Evolutionary conservation across 2,329 filamentous ascomycete species (phyloP), one percentile per base, ranked within the genome.

Genomic region (Pseudopithomyces chartarum): DNA sequence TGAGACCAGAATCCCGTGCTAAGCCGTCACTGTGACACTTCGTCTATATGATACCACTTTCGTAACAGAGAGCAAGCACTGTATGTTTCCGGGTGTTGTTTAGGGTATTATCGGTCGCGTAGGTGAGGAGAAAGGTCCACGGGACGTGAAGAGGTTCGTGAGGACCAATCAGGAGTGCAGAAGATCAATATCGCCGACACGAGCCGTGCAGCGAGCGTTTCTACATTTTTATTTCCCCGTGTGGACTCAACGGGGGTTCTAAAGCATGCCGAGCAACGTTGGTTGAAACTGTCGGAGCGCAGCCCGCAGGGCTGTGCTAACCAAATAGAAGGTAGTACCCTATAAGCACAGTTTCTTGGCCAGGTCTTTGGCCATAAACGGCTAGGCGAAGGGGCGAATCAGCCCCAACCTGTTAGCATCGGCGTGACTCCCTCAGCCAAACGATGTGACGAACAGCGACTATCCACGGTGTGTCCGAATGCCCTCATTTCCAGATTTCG

Each of bases 171-270:
- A 42, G 44, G 62, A 22, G 23, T 45, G 20, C 52, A 44, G 51
- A 22, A 19, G 7, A 46, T 42, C 51, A 17, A 47, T 43, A 39
- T 19, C 32, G 51, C 38, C 26, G 33, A 52, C 34, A 48, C 22
- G 45, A 43, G 33, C 11, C 19, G 13, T 36, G 32, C 19, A 33
- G 17, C 36, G 54, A 22, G 55, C 54, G 43, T 40, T 57, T 54
- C 56, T 63, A 55, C 59, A 59, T 57, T 49, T 66, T 70, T 67
- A 68, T 67, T 65, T 38, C 64, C 61, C 20, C 52, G 55, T 45
- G 55, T 17, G 57, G 61, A 47, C 44, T 15, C 10, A 36, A 23
- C 20, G 43, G 22, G 42, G 40, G 43, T 32, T 22, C 39, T 11
- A 40, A 39, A 22, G 20, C 20, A 13, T 15, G 44, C 15, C 15